Evolutionary conservation across 2,329 filamentous ascomycete genomes (phyloP).

Genomic region (Thielaviopsis punctulata): DNA sequence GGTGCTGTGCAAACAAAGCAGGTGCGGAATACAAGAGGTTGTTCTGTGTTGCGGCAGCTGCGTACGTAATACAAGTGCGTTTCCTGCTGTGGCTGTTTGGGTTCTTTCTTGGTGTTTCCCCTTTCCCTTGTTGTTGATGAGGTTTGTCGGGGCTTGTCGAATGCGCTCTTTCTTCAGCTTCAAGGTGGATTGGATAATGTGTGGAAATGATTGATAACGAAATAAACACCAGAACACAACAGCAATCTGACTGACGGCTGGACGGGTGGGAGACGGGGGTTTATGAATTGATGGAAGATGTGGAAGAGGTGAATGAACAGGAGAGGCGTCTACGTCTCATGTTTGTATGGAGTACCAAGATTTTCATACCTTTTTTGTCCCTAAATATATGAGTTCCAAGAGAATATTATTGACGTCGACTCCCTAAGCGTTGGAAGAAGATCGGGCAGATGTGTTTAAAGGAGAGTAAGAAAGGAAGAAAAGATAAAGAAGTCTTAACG

Average conservation of each 20-base stretch:
- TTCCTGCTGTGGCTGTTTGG: neutral
- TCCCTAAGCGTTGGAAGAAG: conserved; percentile 11
- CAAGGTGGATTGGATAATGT: neutral
- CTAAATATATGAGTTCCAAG: conserved; percentile 6
- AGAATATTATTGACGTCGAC: conserved; percentile 11
- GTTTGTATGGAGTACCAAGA: conserved; percentile 4
- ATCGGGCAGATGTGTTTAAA: neutral
- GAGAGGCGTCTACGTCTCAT: conserved; percentile 3
- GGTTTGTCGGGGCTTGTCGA: no score
- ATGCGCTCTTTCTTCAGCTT: neutral
- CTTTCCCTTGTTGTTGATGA: no score
- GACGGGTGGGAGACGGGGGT: neutral
- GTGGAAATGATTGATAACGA: neutral
- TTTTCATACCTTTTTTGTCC: conserved; percentile 7
- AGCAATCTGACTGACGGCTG: neutral
- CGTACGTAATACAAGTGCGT: neutral
- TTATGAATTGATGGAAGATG: neutral
- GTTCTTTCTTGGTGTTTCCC: neutral
- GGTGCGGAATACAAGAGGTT: no score
- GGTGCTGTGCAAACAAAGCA: neutral
- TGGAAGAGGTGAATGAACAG: neutral
- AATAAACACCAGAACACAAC: neutral
- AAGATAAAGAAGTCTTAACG: conserved; percentile 16
- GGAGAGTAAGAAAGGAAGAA: conserved; percentile 9
- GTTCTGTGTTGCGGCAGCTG: neutral